A percentile compares a stretch with the other conserved stretches of the same genome.
phyloP scores from a whole-genome alignment of 305 asterid species.

The Solanum hybrid region DNA sequence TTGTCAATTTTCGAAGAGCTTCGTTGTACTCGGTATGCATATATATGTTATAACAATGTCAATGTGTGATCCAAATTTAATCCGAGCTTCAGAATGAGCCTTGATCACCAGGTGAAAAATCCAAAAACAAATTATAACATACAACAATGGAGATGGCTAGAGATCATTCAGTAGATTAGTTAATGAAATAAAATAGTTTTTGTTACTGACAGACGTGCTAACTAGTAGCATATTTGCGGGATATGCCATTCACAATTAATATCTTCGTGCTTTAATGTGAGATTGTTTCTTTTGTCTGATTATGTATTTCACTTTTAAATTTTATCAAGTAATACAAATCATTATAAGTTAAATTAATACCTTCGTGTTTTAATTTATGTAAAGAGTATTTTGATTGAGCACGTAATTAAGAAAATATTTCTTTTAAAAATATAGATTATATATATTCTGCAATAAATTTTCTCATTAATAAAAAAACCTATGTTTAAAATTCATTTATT shows the following conservation, averaged over 20 bases:
- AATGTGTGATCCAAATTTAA: too few relatives aligned
- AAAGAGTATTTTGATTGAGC: background rate
- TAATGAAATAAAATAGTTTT: background rate
- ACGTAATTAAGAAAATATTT: background rate
- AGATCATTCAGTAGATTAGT: background rate
- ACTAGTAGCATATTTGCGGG: background rate
- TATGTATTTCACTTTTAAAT: background rate
- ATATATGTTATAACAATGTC: too few relatives aligned
- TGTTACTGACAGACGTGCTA: background rate
- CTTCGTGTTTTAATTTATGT: background rate
- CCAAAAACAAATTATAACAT: background rate
- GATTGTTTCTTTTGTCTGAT: background rate
- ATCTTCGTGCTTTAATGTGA: background rate
- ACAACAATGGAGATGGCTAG: background rate
- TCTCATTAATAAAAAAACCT: background rate
- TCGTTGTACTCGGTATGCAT: background rate
- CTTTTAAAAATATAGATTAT: background rate
- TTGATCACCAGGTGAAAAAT: too few relatives aligned
- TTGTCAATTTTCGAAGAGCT: background rate
- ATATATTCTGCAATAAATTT: background rate
- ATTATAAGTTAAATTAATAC: background rate
- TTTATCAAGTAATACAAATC: background rate
- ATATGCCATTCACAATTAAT: background rate
- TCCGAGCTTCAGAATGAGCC: too few relatives aligned
- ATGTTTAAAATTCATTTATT: background rate